A percentile compares a stretch with the other conserved stretches of the same genome.
Evolutionary conservation across 2,329 filamentous ascomycete species (phyloP).

Genomic region (Fusarium verrucosum): DNA sequence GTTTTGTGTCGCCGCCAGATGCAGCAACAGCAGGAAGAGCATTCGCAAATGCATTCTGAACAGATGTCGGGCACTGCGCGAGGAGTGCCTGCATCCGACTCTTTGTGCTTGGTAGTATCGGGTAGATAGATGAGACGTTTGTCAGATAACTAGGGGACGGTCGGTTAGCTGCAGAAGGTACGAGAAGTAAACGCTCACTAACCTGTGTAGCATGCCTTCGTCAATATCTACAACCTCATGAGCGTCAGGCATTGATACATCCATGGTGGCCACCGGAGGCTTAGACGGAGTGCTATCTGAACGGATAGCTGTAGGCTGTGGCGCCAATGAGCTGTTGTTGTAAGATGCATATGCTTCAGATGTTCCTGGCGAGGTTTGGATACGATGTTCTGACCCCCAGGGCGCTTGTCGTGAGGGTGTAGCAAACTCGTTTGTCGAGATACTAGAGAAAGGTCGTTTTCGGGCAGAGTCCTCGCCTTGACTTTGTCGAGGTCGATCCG

Average conservation of each 20-base stretch:
- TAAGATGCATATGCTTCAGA: slow-evolving; percentile 49
- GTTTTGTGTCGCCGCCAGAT: slow-evolving; percentile 54
- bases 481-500: slow-evolving; percentile 49
- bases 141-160: slow-evolving; percentile 64
- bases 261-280: slow-evolving; percentile 48
- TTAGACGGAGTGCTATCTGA: slow-evolving; percentile 51
- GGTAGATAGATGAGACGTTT: slow-evolving; percentile 72
- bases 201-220: slow-evolving; percentile 59
- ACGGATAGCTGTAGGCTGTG: slow-evolving; percentile 55
- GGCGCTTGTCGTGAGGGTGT: slow-evolving; percentile 55
- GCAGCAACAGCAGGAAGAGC: slow-evolving; percentile 65
- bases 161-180: slow-evolving; percentile 22
- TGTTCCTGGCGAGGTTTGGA: slow-evolving; percentile 53
- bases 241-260: slow-evolving; percentile 48
- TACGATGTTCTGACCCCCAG: slow-evolving; percentile 60
- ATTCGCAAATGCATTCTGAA: slow-evolving; percentile 72
- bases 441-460: slow-evolving; percentile 61
- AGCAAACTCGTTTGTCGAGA: slow-evolving; percentile 54
- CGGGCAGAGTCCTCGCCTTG: slow-evolving; percentile 47
- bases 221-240: slow-evolving; percentile 52
- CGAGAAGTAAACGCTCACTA: slow-evolving; percentile 32
- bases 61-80: slow-evolving; percentile 61
- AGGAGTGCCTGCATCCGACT: slow-evolving; percentile 65
- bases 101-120: slow-evolving; percentile 69
- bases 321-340: slow-evolving; percentile 56